These are phyloP conservation scores for Wallemia hederae DNA, from an alignment of 1,284 basidiomycete species.

Conservation along the genomic window DNA sequence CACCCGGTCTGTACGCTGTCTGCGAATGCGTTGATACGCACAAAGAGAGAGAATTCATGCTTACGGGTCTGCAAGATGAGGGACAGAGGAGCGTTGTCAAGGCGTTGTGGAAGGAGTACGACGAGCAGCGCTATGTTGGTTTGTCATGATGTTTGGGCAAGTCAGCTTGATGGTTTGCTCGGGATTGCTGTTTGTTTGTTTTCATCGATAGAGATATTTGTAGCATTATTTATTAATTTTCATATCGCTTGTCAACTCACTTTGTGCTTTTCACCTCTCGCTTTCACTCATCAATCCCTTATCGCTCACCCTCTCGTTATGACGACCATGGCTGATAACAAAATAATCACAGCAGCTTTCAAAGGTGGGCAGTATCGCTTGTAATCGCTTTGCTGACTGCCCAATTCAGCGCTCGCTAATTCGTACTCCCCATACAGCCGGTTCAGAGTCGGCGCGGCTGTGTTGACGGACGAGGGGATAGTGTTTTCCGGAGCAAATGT, in stretches of 20 bases:
- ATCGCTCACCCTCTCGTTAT: no score
- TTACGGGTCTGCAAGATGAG: background rate
- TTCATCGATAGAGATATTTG: no score
- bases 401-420: background rate
- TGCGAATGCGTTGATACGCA: background rate
- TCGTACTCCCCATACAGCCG: background rate
- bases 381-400: background rate
- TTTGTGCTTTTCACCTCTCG: no score
- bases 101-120: background rate
- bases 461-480: background rate
- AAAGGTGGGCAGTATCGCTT: background rate
- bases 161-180: no score
- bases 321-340: background rate
- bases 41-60: background rate
- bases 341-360: background rate
- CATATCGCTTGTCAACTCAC: no score
- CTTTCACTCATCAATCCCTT: no score
- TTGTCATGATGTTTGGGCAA: background rate
- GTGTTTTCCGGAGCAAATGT: background rate
- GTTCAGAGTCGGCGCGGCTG: background rate
- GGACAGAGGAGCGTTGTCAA: background rate
- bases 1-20: background rate
- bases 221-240: background rate
- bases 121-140: background rate
- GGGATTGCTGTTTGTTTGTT: background rate